phyloP scores from a whole-genome alignment of 805 yeast species.

The Yamadazyma takamatsuzukensis region DNA sequence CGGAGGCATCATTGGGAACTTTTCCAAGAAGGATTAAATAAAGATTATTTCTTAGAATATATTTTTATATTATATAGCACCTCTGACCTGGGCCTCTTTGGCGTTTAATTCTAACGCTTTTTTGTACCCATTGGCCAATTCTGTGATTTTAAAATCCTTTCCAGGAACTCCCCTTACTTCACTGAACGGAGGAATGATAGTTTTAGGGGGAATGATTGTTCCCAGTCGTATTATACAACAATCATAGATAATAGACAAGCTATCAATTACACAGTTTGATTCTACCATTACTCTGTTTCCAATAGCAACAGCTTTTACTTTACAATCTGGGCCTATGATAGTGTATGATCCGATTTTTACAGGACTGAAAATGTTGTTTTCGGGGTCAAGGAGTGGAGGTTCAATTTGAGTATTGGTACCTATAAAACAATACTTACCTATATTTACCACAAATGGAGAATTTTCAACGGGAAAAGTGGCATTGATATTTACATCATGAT shows the following conservation, averaged over 20 bases:
- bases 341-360: constrained; percentile 47
- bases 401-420: constrained; percentile 21
- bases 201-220: constrained; percentile 37
- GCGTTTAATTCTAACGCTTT: constrained; percentile 37
- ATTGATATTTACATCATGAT: constrained; percentile 27
- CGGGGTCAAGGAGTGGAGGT: constrained; percentile 13
- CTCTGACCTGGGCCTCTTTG: constrained; percentile 19
- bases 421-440: constrained; percentile 48
- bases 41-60: neutral
- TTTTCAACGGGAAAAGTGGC: constrained; percentile 32
- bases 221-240: constrained; percentile 46
- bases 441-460: constrained; percentile 26
- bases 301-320: constrained; percentile 33
- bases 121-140: constrained; percentile 29
- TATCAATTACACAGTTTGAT: constrained; percentile 30
- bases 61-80: too few species aligned
- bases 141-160: constrained; percentile 19
- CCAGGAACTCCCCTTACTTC: constrained; percentile 42
- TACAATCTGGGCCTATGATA: constrained; percentile 33
- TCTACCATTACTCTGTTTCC: constrained; percentile 53
- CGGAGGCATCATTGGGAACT: constrained; percentile 20
- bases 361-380: constrained; percentile 17
- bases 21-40: constrained; percentile 18
- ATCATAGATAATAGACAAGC: constrained; percentile 43
- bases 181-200: constrained; percentile 51